phyloP scores from a whole-genome alignment of 2,329 filamentous ascomycete genomes.

The Neofusicoccum sp. region DNA sequence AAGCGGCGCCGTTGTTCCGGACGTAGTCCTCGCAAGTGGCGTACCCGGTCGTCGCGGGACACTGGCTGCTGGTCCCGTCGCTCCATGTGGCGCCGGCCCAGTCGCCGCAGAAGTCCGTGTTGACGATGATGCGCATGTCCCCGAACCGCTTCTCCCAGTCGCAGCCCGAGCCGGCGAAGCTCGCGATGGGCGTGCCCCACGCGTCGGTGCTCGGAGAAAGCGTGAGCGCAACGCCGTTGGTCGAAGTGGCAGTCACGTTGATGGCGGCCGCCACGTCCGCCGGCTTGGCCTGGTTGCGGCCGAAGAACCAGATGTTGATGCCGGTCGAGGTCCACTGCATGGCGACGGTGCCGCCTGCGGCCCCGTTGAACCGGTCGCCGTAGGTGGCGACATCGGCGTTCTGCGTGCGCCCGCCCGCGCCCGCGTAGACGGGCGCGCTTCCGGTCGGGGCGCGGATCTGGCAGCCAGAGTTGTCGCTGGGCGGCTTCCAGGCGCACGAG shows the following conservation, averaged over 20 bases:
- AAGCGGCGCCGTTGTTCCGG: conserved; percentile 32
- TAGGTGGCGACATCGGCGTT: conserved; percentile 34
- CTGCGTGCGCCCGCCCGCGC: background rate
- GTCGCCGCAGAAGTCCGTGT: conserved; percentile 56
- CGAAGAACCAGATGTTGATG: conserved; percentile 46
- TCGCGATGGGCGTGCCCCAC: conserved; percentile 35
- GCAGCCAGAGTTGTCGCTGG: conserved; percentile 39
- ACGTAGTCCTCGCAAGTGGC: conserved; percentile 44
- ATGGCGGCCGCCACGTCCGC: conserved; percentile 27
- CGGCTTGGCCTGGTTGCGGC: conserved; percentile 2
- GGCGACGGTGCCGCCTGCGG: conserved; percentile 44
- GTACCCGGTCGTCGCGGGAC: conserved; percentile 47
- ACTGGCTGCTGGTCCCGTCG: conserved; percentile 25
- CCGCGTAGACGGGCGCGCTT: conserved; percentile 17
- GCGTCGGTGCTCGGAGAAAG: conserved; percentile 25
- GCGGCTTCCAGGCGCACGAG: conserved; percentile 28
- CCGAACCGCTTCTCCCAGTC: conserved; percentile 49
- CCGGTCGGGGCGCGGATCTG: conserved; percentile 31
- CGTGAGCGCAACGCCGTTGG: conserved; percentile 20
- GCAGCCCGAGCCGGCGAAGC: conserved; percentile 42
- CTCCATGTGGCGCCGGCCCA: conserved; percentile 62
- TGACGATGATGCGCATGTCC: conserved; percentile 44
- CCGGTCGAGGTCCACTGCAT: conserved; percentile 40
- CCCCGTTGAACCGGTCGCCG: conserved; percentile 37
- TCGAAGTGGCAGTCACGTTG: background rate